Evolutionary conservation across 371 early-diverging fungal genomes (phyloP), one percentile per base, ranked within the genome.

Genomic region (Globomyces sp.): DNA sequence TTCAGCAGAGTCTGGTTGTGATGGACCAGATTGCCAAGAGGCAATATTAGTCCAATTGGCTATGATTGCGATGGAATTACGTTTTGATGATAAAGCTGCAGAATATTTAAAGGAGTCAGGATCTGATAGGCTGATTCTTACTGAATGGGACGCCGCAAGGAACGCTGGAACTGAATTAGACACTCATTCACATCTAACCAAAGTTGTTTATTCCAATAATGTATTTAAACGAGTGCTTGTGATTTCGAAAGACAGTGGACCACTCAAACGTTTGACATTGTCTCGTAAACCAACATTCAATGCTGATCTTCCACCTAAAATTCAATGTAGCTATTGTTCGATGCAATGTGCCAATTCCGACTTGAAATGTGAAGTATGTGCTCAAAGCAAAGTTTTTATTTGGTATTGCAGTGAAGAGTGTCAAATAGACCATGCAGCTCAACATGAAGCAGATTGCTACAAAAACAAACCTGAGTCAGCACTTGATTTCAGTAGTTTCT

Each of bases 331-430:
- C 47, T 51, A 66, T 51, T 66, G 66, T 47, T 66, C 60, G 40
- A 51, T 63, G 50, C 64, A 63, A 39, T 63, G 47, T 10, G 50
- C 44, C 24, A 55, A 55, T 10, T 36, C 64, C 34, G 52, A 58
- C 47, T 49, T 66, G 39, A 66, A 62, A 50, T 66, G 66, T 36
- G 66, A 58, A 3, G 52, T 47, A 47, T 66, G 66, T 63, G 66
- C 66, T 13, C 52, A 51, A 39, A 43, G 57, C 34, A 34, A 50
- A 13, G 47, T 58, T 6, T 60, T 59, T 42, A 51, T 66, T 34
- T 66, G 61, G 52, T 66, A 66, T 61, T 66, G 66, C 40, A 64
- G 34, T 10, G 66, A 66, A 41, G 66, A 66, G 13, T 66, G 66
- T 53, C 43, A 42, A 50, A 4, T 40, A 3, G 64, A 66, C n/a